Percentiles rank a stretch among this genome's conserved stretches.
These are phyloP conservation scores for Pisolithus orientalis DNA, from an alignment of 768 basidiomycete genomes.

Conservation along the genomic window DNA sequence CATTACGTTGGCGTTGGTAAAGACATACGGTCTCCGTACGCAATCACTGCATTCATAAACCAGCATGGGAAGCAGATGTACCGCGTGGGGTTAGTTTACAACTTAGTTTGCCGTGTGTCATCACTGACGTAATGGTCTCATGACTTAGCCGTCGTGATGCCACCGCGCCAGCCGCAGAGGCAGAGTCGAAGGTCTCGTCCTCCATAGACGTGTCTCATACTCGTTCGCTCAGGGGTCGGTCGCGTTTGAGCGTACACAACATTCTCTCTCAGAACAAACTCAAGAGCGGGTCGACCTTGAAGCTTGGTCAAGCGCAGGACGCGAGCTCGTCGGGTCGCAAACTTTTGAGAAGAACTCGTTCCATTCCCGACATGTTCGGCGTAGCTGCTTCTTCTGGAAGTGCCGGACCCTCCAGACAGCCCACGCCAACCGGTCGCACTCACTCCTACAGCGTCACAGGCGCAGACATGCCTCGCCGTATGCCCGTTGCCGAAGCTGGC, in stretches of 20 bases:
- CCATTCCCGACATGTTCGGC: slow-evolving; percentile 55
- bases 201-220: slow-evolving; percentile 32
- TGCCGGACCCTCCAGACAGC: slow-evolving; percentile 25
- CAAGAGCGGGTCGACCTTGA: slow-evolving; percentile 26
- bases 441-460: slow-evolving; percentile 80
- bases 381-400: slow-evolving; percentile 21
- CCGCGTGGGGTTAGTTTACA: slow-evolving; percentile 61
- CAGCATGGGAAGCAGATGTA: slow-evolving; percentile 75
- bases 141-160: slow-evolving; percentile 49
- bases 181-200: slow-evolving; percentile 34
- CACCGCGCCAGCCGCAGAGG: slow-evolving; percentile 54
- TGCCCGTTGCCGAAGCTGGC: slow-evolving; percentile 17
- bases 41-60: slow-evolving; percentile 76
- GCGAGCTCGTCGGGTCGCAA: slow-evolving; percentile 38
- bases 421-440: slow-evolving; percentile 42
- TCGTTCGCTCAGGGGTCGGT: slow-evolving; percentile 42
- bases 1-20: slow-evolving; percentile 59
- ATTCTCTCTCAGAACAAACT: slow-evolving; percentile 47
- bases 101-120: not conserved
- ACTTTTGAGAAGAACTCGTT: slow-evolving; percentile 61
- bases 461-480: slow-evolving; percentile 49
- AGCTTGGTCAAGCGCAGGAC: slow-evolving; percentile 26
- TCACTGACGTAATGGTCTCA: not conserved
- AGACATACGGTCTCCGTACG: slow-evolving; percentile 68
- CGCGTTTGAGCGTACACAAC: slow-evolving; percentile 65